A percentile compares a stretch with the other conserved stretches of the same genome.
phyloP scores from a whole-genome alignment of 371 early-diverging fungal genomes.

The Apophysomyces trapeziformis region DNA sequence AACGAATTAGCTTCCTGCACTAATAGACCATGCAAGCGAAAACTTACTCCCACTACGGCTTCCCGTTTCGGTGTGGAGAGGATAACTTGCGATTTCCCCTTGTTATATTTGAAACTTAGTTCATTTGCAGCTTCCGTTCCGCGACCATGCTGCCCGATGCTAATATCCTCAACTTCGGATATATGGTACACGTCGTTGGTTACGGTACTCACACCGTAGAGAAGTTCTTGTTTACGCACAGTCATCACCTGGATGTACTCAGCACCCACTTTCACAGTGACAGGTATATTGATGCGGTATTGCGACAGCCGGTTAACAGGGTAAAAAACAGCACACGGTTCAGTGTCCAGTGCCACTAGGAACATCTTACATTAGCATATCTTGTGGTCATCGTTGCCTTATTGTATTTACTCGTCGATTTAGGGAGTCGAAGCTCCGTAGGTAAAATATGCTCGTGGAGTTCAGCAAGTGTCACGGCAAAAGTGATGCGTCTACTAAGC shows the following conservation, averaged over 20 bases:
- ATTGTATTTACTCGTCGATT: conserved; percentile 53
- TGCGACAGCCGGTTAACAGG: conserved; percentile 66
- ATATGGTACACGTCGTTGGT: conserved; percentile 88
- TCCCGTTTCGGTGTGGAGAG: conserved; percentile 82
- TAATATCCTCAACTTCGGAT: conserved; percentile 79
- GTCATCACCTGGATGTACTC: conserved; percentile 81
- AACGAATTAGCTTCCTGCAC: neutral
- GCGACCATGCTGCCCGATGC: conserved; percentile 37
- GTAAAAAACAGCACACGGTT: conserved; percentile 57
- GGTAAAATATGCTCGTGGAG: conserved; percentile 68
- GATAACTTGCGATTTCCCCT: conserved; percentile 67
- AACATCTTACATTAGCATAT: conserved; percentile 4
- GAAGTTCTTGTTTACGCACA: conserved; percentile 59
- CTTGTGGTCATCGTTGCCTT: neutral
- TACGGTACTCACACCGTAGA: conserved; percentile 66
- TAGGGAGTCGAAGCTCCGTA: conserved; percentile 76
- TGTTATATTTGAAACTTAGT: conserved; percentile 74
- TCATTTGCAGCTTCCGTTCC: conserved; percentile 64
- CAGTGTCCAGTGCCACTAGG: conserved; percentile 64
- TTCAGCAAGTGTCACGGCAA: conserved; percentile 67
- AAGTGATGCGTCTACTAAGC: conserved; percentile 61
- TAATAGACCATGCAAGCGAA: neutral
- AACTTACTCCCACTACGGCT: conserved; percentile 64
- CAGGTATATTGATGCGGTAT: conserved; percentile 59
- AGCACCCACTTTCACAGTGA: conserved; percentile 76